Percentiles rank a stretch among this genome's conserved stretches.
These are phyloP conservation scores for Fusarium beomiforme DNA, from an alignment of 2,329 filamentous ascomycete species.

Conservation along the genomic window DNA sequence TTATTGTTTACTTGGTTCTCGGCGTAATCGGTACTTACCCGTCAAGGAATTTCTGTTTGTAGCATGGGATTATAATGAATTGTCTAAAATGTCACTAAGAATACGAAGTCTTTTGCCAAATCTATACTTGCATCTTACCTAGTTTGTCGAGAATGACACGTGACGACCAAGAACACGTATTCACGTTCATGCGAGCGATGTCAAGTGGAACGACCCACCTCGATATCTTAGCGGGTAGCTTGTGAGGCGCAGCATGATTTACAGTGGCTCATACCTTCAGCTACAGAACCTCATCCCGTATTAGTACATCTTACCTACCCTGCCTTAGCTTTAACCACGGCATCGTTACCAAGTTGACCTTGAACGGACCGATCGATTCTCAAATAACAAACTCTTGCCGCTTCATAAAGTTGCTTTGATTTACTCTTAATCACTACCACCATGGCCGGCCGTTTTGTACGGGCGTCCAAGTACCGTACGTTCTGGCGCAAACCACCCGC, in stretches of 20 bases:
- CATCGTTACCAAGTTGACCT: slow-evolving; percentile 37
- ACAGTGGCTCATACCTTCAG: slow-evolving; percentile 34
- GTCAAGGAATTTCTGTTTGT: slow-evolving; percentile 39
- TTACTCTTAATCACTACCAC: slow-evolving; percentile 35
- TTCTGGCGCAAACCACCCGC: slow-evolving; percentile 45
- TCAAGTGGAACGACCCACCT: slow-evolving; percentile 23
- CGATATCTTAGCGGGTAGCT: slow-evolving; percentile 27
- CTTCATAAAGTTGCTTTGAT: slow-evolving; percentile 9
- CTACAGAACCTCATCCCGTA: slow-evolving; percentile 21
- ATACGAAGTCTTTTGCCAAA: background rate
- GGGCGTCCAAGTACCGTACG: slow-evolving; percentile 76
- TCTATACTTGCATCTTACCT: background rate
- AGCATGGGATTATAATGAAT: slow-evolving; percentile 42
- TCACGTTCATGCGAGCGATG: slow-evolving; percentile 12
- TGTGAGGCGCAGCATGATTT: slow-evolving; percentile 41
- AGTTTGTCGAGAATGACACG: too few relatives aligned
- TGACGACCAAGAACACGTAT: slow-evolving; percentile 24
- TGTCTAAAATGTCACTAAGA: slow-evolving; percentile 24
- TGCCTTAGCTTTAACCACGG: slow-evolving; percentile 28
- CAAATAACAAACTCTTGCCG: slow-evolving; percentile 4
- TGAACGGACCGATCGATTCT: slow-evolving; percentile 13
- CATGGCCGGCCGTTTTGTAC: slow-evolving; percentile 74
- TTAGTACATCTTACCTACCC: slow-evolving; percentile 32
- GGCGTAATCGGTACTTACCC: slow-evolving; percentile 35
- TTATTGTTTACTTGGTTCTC: slow-evolving; percentile 25